Evolutionary conservation across 2,329 filamentous ascomycete species (phyloP).

Genomic region (Tolypocladium sp.): DNA sequence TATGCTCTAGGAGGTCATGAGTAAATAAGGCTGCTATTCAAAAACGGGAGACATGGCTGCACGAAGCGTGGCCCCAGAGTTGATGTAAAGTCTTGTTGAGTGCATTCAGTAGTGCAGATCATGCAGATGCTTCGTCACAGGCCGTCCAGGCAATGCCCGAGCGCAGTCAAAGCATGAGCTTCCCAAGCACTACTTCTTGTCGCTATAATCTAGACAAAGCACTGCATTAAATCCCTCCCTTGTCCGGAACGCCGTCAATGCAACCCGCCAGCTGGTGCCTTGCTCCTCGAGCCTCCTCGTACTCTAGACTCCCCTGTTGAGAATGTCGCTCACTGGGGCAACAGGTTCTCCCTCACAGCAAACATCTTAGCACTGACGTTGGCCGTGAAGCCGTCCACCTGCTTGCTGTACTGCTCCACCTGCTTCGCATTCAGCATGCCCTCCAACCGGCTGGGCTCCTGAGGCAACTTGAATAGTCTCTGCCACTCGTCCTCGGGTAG

Average conservation of each 20-base stretch:
- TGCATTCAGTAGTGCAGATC: background rate
- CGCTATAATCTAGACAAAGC: slow-evolving; percentile 24
- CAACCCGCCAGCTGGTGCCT: slow-evolving; percentile 25
- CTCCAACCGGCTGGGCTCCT: slow-evolving; percentile 87
- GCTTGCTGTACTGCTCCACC: slow-evolving; percentile 95
- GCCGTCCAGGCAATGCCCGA: background rate
- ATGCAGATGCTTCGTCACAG: background rate
- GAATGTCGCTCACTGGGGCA: slow-evolving; percentile 38
- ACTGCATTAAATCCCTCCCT: slow-evolving; percentile 26
- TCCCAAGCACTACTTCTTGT: slow-evolving; percentile 11
- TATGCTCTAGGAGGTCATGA: background rate
- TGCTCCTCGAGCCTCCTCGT: slow-evolving; percentile 13
- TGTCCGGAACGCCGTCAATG: slow-evolving; percentile 33
- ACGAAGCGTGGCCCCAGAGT: background rate
- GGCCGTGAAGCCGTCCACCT: slow-evolving; percentile 93
- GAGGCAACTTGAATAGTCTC: slow-evolving; percentile 92
- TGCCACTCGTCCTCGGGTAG: slow-evolving; percentile 98
- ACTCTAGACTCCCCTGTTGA: background rate
- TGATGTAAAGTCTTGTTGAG: background rate
- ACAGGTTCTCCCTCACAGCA: slow-evolving; percentile 67
- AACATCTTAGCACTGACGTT: slow-evolving; percentile 96
- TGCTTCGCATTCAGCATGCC: slow-evolving; percentile 91
- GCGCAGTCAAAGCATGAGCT: background rate
- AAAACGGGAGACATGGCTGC: background rate
- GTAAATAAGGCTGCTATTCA: background rate